Base-by-base conservation (phyloP, 1,139 yeast genomes). In the Hansenula lynferdii region DNA sequence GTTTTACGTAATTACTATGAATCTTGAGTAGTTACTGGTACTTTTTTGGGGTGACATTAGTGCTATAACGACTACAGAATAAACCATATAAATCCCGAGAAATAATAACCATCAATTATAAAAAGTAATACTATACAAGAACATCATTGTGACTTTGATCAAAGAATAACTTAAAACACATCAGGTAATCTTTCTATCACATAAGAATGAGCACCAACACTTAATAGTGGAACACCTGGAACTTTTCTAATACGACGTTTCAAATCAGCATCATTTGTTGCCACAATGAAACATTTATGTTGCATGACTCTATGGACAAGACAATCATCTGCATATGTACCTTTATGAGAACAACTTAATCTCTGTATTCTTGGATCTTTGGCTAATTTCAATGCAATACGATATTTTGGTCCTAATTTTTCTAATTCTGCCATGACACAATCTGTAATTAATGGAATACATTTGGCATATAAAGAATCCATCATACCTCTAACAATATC, bases 271-370 rank as follows among this genome's bases (percentile, higher is more conserved):
- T 92, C 98, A 62, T 92, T 92, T 2, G 97, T 90, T 33, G 98
- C 98, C 30, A 92, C 97, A 41, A 92, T 90, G 58, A 80, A 92
- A 63, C 98, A 92, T 59, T 92, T 92, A 64, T 92, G 97, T 57
- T 90, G 97, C 63, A 90, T 75, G 7, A 92, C 95, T 50, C 98
- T 71, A 58, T 85, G 82, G 21, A 92, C 97, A 28, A 92, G 64
- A 62, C 98, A 92, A 64, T 92, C 98, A 77, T 92, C 98, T 24
- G 98, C 98, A 69, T 92, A 92, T 0, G 96, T 92, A 16, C 98
- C 98, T 51, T 82, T 84, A 57, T 92, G 98, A 16, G 94, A 72
- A 58, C 98, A 92, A 31, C 81, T 85, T 34, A 92, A 70, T 45
- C 97, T 71, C 57, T 86, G 77, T 35, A 92, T 85, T 54, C 97